Percentiles rank a stretch among this genome's conserved stretches.
Evolutionary conservation across 495 filamentous ascomycete species (phyloP).

Genomic region (Penicillium canescens): DNA sequence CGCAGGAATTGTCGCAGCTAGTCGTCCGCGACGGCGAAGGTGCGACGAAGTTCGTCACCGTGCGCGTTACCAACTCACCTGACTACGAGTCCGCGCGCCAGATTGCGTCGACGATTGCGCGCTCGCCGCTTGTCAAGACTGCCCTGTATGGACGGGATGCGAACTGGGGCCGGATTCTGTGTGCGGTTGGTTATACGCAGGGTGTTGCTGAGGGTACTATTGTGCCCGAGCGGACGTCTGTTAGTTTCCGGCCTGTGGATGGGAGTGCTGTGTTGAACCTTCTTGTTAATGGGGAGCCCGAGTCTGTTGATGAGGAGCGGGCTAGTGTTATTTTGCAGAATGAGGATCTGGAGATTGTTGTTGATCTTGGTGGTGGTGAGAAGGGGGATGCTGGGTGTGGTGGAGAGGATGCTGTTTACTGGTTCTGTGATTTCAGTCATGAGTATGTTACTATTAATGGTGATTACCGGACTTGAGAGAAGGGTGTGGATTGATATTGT

Average conservation of each 20-base stretch:
- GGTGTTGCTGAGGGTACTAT: slow-evolving; percentile 63
- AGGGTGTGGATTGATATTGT: not conserved
- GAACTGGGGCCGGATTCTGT: slow-evolving; percentile 97
- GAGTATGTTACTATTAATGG: slow-evolving; percentile 96
- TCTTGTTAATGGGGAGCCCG: slow-evolving; percentile 87
- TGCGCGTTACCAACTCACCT: slow-evolving; percentile 74
- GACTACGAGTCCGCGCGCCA: slow-evolving; percentile 63
- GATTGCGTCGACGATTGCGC: slow-evolving; percentile 87
- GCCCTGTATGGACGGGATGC: slow-evolving; percentile 95
- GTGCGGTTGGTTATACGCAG: slow-evolving; percentile 88
- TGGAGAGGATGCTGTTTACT: slow-evolving; percentile 80
- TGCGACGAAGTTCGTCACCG: slow-evolving; percentile 96
- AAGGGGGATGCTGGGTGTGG: slow-evolving; percentile 38
- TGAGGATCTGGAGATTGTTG: slow-evolving; percentile 81
- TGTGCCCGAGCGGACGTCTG: slow-evolving; percentile 80
- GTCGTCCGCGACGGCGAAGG: slow-evolving; percentile 97
- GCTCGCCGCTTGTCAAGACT: slow-evolving; percentile 93
- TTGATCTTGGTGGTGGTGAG: slow-evolving; percentile 59
- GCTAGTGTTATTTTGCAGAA: slow-evolving; percentile 84
- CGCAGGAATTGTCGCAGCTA: slow-evolving; percentile 82
- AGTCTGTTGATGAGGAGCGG: slow-evolving; percentile 84
- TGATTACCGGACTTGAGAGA: slow-evolving; percentile 74
- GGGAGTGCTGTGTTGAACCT: slow-evolving; percentile 79
- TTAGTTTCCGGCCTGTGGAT: slow-evolving; percentile 87
- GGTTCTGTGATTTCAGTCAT: slow-evolving; percentile 98